Conservation (phyloP, 2,329 filamentous ascomycete species). For the Pseudogymnoascus sp. region DNA sequence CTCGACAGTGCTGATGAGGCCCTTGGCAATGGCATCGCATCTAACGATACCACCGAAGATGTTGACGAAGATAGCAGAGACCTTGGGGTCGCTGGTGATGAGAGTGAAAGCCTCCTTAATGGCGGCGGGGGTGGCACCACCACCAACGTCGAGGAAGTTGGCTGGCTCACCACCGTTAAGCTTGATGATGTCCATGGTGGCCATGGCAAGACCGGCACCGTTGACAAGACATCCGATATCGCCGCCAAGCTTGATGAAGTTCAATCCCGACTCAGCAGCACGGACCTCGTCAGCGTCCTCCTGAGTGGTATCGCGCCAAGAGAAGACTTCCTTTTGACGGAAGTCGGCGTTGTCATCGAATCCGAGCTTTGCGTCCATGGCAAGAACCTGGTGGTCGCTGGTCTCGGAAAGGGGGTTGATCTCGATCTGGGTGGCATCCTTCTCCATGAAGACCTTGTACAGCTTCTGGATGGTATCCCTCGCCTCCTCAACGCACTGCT, state of each 20-base stretch:
- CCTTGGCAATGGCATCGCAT: slow-evolving; percentile 94
- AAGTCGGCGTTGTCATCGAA: slow-evolving; percentile 99
- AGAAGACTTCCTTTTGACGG: slow-evolving; percentile 93
- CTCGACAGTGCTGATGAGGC: slow-evolving; percentile 90
- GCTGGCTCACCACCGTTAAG: slow-evolving; percentile 91
- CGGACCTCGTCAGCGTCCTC: slow-evolving; percentile 97
- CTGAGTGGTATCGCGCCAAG: slow-evolving; percentile 87
- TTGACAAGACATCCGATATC: slow-evolving; percentile 99
- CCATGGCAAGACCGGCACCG: slow-evolving; percentile 98
- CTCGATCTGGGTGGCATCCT: slow-evolving; percentile 97
- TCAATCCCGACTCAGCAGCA: slow-evolving; percentile 86
- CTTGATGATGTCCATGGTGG: slow-evolving; percentile 99
- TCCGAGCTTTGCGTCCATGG: slow-evolving; percentile 98
- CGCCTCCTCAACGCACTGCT: slow-evolving; percentile 93
- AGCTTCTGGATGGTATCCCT: slow-evolving; percentile 97
- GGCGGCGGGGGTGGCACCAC: slow-evolving; percentile 90
- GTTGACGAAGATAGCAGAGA: slow-evolving; percentile 98
- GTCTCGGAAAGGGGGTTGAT: slow-evolving; percentile 99
- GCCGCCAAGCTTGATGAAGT: slow-evolving; percentile 99
- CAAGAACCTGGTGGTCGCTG: slow-evolving; percentile 93
- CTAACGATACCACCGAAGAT: slow-evolving; percentile 99
- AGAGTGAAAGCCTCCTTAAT: slow-evolving; percentile 98
- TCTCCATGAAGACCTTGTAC: slow-evolving; percentile 97
- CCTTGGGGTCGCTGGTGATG: slow-evolving; percentile 97
- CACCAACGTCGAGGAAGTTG: slow-evolving; percentile 98